Evolutionary conservation across 2,329 filamentous ascomycete genomes (phyloP), one percentile per base, ranked within the genome.

Genomic region (Phialemonium atrogriseum): DNA sequence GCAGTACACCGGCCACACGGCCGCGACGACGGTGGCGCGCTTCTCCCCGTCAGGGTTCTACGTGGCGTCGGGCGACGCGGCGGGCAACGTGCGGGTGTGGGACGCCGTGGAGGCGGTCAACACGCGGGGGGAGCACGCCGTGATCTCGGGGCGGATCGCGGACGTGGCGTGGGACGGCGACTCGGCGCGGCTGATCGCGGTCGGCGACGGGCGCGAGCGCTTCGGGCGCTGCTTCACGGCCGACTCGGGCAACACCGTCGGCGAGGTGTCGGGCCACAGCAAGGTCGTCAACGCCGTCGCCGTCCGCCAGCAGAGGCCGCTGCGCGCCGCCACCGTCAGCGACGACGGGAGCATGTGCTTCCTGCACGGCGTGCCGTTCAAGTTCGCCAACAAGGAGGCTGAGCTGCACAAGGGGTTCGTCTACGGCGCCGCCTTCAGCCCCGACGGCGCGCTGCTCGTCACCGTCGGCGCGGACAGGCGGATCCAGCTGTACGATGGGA

Each of bases 151-250:
- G 10, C 81, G 85, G 33, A 89, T 98, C 61, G 94, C 94, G 54
- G 91, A 98, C 55, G 77, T 98, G 43, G 89, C 87, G 2, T 98
- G 91, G 88, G 91, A 96, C 50, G 89, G 88, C 35, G 91, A 98
- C 59, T 94, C 84, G 39, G 88, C 95, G 64, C 81, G 91, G 30
- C 81, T 98, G 51, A 95, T 96, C 49, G 91, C 89, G 4, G 89
- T 98, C 5, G 91, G 91, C 26, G 84, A 96, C 47, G 91, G 91
- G 31, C 88, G 89, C 52, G 87, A 96, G 62, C 76, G 86, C 35
- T 95, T 86, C 54, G 89, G 89, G 10, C 84, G 89, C 56, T 94
- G 86, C 64, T 87, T 96, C 54, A 95, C 86, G 17, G 85, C 84
- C 45, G 91, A 96, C 60, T 93, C 85, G 51, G 91, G 91, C 42